Conservation (phyloP, 768 basidiomycete species). For the Suillus luteus region DNA sequence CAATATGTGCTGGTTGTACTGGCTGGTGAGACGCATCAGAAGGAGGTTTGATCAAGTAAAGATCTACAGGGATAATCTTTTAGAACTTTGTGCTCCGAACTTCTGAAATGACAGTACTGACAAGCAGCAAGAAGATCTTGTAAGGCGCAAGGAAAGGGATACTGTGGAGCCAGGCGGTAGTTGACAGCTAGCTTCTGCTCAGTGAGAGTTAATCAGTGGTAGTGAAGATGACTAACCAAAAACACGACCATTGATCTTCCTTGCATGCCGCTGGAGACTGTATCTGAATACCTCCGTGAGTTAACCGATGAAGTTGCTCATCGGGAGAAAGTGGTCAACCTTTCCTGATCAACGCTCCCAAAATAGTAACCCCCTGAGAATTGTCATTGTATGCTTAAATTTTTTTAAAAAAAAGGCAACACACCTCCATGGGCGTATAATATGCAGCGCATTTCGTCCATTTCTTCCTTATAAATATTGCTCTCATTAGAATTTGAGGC, state of each 20-base stretch:
- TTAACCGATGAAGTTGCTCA: constrained; percentile 9
- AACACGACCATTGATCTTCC: constrained; percentile 91
- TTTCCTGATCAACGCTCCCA: constrained; percentile 77
- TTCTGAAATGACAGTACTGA: constrained; percentile 35
- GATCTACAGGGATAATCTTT: constrained; percentile 45
- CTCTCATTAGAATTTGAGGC: constrained; percentile 32
- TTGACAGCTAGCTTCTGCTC: constrained; percentile 57
- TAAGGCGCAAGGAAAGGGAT: constrained; percentile 91
- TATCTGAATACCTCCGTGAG: constrained; percentile 45
- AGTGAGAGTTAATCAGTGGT: constrained; percentile 5
- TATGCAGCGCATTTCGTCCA: constrained; percentile 86
- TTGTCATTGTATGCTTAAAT: constrained; percentile 14
- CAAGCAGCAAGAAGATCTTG: constrained; percentile 91
- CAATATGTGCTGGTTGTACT: constrained; percentile 78
- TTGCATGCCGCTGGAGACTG: constrained; percentile 79
- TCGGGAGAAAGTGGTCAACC: constrained; percentile 36
- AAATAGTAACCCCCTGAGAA: constrained; percentile 78
- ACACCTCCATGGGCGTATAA: constrained; percentile 78
- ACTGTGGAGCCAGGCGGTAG: constrained; percentile 92
- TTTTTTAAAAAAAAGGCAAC: constrained; percentile 21
- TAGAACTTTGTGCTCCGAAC: constrained; percentile 5
- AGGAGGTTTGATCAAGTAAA: constrained; percentile 91
- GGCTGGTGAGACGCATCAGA: constrained; percentile 73
- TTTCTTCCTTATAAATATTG: constrained; percentile 61
- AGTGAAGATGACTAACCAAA: constrained; percentile 52